Conservation (phyloP, 108 stramenopile species). For the Skeletonema potamos region DNA sequence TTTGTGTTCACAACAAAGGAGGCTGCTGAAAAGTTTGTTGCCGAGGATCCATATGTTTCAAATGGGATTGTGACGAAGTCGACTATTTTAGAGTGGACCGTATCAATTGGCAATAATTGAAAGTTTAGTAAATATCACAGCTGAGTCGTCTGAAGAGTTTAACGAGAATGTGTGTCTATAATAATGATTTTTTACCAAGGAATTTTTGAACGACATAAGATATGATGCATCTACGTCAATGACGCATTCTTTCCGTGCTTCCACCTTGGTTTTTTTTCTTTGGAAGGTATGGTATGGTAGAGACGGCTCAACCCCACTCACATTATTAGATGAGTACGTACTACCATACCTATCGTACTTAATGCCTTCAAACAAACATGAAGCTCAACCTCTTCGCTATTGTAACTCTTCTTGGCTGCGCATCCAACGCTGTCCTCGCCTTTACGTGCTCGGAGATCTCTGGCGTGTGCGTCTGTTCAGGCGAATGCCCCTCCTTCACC, state of each 20-base stretch:
- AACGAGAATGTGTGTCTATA: no score
- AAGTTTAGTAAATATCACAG: not conserved
- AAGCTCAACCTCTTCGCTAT: not conserved
- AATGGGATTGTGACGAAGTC: constrained; percentile 77
- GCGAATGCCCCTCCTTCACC: not conserved
- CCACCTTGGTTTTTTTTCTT: not conserved
- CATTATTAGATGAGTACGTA: no score
- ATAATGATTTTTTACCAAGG: not conserved
- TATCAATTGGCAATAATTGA: constrained; percentile 68
- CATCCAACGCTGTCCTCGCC: not conserved
- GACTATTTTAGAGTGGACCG: constrained; percentile 80
- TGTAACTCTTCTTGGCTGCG: not conserved
- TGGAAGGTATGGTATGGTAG: no score
- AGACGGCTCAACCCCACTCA: no score
- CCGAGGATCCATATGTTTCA: constrained; percentile 75
- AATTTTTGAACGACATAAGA: constrained; percentile 47
- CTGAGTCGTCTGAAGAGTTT: not conserved
- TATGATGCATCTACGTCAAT: constrained; percentile 45
- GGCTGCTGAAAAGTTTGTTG: constrained; percentile 67
- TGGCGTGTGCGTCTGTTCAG: not conserved
- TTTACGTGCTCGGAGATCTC: not conserved
- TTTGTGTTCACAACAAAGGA: constrained; percentile 72
- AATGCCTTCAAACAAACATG: not conserved
- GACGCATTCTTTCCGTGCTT: constrained; percentile 23
- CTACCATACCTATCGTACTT: no score